Percentiles rank a stretch among this genome's conserved stretches.
These are phyloP conservation scores for Cucurbita moschata DNA, from an alignment of 306 rosid species.

Conservation along the genomic window DNA sequence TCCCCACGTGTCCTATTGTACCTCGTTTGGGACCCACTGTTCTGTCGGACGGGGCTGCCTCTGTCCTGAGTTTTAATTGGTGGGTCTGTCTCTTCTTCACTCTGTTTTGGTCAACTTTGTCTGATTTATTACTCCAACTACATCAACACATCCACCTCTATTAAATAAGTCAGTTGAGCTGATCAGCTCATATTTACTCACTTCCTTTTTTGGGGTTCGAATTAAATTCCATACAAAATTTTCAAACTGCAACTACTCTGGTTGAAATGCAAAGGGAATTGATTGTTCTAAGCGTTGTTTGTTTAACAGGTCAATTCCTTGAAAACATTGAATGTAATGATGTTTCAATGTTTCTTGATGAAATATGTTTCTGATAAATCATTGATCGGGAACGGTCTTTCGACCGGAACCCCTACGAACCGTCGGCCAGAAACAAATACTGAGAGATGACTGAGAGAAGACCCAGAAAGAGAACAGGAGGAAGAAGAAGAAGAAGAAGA, in stretches of 20 bases:
- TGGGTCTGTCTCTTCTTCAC: not conserved
- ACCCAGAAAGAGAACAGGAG: conserved; percentile 19
- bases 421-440: not conserved
- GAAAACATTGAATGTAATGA: not conserved
- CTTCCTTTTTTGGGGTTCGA: not conserved
- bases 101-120: conserved; percentile 11
- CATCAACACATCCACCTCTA: not conserved
- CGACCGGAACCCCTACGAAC: too few species aligned
- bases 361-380: too few species aligned
- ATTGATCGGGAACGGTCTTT: too few species aligned
- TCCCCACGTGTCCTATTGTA: conserved; percentile 9
- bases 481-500: conserved; percentile 7
- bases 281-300: not conserved
- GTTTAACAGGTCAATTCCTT: not conserved
- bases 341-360: not conserved
- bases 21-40: not conserved
- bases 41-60: not conserved
- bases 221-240: not conserved
- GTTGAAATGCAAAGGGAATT: not conserved
- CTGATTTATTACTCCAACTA: not conserved
- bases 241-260: not conserved
- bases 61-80: not conserved
- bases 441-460: conserved; percentile 3
- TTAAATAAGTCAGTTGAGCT: conserved; percentile 1
- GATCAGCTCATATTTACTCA: not conserved